Conservation (phyloP, 768 basidiomycete species). For the Rhodocollybia butyracea region DNA sequence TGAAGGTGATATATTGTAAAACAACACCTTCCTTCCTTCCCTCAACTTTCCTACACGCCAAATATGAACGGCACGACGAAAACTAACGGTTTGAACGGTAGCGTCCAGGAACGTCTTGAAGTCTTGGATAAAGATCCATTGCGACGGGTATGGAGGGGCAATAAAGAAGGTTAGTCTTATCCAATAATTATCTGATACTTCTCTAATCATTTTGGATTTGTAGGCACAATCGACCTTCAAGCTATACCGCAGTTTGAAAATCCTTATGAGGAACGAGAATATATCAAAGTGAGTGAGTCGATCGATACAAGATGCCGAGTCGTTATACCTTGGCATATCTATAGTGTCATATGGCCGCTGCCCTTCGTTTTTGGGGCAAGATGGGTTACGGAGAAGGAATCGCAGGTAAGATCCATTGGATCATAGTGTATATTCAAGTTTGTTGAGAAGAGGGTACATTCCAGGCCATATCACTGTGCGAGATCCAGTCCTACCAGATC, state of each 20-base stretch:
- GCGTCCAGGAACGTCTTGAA: background rate
- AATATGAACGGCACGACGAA: too few relatives aligned
- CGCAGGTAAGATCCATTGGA: too few relatives aligned
- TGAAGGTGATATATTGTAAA: too few relatives aligned
- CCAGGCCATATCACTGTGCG: slow-evolving; percentile 25
- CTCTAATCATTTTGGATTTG: background rate
- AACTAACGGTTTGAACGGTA: background rate
- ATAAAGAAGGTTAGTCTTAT: slow-evolving; percentile 5
- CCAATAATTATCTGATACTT: too few relatives aligned
- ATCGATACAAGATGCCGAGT: background rate
- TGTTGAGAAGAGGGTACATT: too few relatives aligned
- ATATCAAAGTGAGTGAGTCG: slow-evolving; percentile 20
- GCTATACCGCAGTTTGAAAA: slow-evolving; percentile 20
- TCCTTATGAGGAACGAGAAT: slow-evolving; percentile 24
- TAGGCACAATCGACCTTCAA: slow-evolving; percentile 17
- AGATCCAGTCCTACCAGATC: slow-evolving; percentile 21
- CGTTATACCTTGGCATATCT: too few relatives aligned
- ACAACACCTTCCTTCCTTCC: too few relatives aligned
- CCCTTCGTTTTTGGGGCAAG: slow-evolving; percentile 22
- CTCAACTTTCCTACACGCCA: too few relatives aligned
- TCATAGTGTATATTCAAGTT: too few relatives aligned
- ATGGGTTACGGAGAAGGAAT: slow-evolving; percentile 22
- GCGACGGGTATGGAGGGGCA: slow-evolving; percentile 11
- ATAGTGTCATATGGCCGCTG: slow-evolving; percentile 24
- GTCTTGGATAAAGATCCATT: slow-evolving; percentile 7